Conservation (phyloP, 2,329 filamentous ascomycete species). For the Penicillium sp. region DNA sequence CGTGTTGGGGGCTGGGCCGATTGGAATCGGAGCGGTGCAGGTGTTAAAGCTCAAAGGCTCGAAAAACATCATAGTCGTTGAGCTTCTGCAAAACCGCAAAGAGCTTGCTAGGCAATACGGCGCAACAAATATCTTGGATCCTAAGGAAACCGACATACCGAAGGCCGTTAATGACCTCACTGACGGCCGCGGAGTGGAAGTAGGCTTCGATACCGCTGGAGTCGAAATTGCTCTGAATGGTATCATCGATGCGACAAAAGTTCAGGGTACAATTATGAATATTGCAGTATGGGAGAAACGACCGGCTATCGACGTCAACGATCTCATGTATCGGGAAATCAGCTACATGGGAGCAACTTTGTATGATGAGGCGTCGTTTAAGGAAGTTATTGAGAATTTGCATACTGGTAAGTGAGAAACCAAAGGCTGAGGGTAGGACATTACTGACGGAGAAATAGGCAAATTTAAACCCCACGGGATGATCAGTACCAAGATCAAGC, state of each 20-base stretch:
- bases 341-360: slow-evolving; percentile 57
- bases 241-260: slow-evolving; percentile 58
- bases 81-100: slow-evolving; percentile 59
- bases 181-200: slow-evolving; percentile 57
- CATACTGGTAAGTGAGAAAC: slow-evolving; percentile 22
- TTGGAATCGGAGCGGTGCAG: slow-evolving; percentile 66
- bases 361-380: slow-evolving; percentile 61
- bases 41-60: slow-evolving; percentile 61
- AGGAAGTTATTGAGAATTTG: slow-evolving; percentile 62
- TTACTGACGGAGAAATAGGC: slow-evolving; percentile 45
- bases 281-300: slow-evolving; percentile 68
- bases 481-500: slow-evolving; percentile 64
- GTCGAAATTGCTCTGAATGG: slow-evolving; percentile 56
- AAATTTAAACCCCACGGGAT: slow-evolving; percentile 61
- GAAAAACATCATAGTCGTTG: slow-evolving; percentile 63
- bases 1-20: slow-evolving; percentile 67
- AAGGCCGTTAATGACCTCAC: slow-evolving; percentile 55
- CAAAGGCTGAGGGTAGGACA: not conserved
- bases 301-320: slow-evolving; percentile 60
- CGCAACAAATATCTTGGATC: slow-evolving; percentile 62
- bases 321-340: slow-evolving; percentile 60
- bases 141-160: slow-evolving; percentile 55
- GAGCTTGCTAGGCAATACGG: slow-evolving; percentile 61
- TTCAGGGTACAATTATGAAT: slow-evolving; percentile 65
- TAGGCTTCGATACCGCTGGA: slow-evolving; percentile 68